phyloP scores from a whole-genome alignment of 2,329 filamentous ascomycete genomes.

The Zymoseptoria brevis region DNA sequence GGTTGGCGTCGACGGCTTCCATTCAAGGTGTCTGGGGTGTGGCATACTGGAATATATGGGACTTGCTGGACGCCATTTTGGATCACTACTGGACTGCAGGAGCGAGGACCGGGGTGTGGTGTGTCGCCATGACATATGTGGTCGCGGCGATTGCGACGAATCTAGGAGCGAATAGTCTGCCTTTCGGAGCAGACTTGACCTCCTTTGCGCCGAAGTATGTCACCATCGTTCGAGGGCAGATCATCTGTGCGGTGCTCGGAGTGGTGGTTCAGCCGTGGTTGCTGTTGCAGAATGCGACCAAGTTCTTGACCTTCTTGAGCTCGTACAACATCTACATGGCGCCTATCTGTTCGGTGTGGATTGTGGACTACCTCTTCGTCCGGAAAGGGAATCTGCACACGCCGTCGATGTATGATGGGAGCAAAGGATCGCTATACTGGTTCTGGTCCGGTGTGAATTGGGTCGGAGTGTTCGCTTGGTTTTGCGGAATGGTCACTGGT shows the following conservation, averaged over 20 bases:
- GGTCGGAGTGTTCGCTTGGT: slow-evolving; percentile 16
- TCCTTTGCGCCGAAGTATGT: slow-evolving; percentile 37
- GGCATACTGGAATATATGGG: slow-evolving; percentile 41
- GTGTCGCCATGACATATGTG: slow-evolving; percentile 31
- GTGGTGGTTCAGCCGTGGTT: slow-evolving; percentile 37
- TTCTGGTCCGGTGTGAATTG: slow-evolving; percentile 17
- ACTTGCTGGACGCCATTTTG: slow-evolving; percentile 36
- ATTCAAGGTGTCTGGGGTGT: slow-evolving; percentile 28
- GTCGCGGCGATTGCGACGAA: slow-evolving; percentile 40
- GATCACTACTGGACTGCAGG: slow-evolving; percentile 33
- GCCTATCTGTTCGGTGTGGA: slow-evolving; percentile 33
- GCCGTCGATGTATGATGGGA: slow-evolving; percentile 30
- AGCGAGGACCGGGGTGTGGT: slow-evolving; percentile 35
- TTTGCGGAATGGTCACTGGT: slow-evolving; percentile 14
- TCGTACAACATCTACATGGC: slow-evolving; percentile 34
- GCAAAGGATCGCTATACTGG: slow-evolving; percentile 14
- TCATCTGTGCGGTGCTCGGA: slow-evolving; percentile 34
- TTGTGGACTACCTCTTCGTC: slow-evolving; percentile 35
- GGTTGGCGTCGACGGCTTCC: slow-evolving; percentile 34
- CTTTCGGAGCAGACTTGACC: slow-evolving; percentile 36
- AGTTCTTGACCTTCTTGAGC: slow-evolving; percentile 38
- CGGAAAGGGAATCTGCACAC: slow-evolving; percentile 37
- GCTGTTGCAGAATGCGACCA: slow-evolving; percentile 34
- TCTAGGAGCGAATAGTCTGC: slow-evolving; percentile 35
- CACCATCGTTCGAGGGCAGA: slow-evolving; percentile 37